Evolutionary conservation across 192 early-diverging fungal species (phyloP).

Genomic region (Jimgerdemannia flammicorona): DNA sequence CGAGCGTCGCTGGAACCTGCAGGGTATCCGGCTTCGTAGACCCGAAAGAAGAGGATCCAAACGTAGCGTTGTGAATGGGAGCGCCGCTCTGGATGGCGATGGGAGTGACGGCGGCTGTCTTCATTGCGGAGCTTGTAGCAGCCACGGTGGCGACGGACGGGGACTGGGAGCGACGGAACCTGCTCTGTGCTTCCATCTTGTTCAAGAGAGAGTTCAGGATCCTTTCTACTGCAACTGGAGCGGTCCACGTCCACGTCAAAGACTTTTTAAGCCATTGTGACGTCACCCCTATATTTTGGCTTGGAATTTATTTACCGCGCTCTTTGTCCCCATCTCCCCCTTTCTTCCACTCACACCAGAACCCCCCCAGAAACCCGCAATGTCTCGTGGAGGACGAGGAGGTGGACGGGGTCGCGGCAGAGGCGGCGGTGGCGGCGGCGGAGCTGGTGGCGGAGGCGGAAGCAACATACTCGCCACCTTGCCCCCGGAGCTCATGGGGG

Average conservation of each 20-base stretch:
- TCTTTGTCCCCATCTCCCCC: no score
- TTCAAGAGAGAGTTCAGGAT: no score
- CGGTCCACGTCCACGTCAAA: no score
- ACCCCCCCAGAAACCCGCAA: background rate
- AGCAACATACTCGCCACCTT: background rate
- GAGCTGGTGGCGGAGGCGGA: background rate
- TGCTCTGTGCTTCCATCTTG: background rate
- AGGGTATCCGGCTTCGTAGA: background rate
- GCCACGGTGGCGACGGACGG: background rate
- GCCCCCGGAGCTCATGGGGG: background rate
- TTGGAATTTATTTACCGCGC: no score
- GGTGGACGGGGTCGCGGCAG: background rate
- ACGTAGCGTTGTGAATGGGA: background rate
- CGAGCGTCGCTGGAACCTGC: background rate
- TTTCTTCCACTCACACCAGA: background rate
- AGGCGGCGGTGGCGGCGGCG: background rate
- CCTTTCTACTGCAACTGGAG: no score
- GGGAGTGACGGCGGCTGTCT: background rate
- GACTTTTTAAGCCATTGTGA: background rate
- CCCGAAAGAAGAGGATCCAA: background rate
- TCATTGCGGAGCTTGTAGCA: background rate
- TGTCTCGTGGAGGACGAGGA: background rate
- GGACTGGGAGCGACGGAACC: background rate
- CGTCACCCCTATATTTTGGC: background rate
- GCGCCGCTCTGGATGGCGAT: background rate